phyloP scores from a whole-genome alignment of 345 rosid species.

The Ceriops tagal region DNA sequence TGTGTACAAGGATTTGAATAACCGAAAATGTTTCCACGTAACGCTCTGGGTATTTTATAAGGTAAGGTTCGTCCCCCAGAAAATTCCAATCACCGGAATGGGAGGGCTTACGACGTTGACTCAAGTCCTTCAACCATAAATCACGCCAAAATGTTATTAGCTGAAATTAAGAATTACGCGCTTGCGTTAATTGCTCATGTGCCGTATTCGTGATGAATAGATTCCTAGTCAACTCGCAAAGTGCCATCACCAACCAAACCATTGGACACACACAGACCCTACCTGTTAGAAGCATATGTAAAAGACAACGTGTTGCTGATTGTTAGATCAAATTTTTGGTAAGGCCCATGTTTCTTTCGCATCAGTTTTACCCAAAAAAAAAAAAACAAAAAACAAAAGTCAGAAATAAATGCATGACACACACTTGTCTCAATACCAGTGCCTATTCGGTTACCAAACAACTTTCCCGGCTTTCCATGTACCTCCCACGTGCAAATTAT shows the following conservation, averaged over 20 bases:
- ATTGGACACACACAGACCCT: not conserved
- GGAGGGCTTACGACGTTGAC: constrained; percentile 6
- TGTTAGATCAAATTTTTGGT: not conserved
- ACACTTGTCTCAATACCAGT: too few relatives aligned
- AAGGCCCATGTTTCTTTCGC: not conserved
- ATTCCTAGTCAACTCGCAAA: constrained; percentile 4
- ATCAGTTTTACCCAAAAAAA: not conserved
- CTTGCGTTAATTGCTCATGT: not conserved
- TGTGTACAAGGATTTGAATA: too few relatives aligned
- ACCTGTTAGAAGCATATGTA: not conserved
- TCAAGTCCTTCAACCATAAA: not conserved
- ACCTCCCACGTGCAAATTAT: too few relatives aligned
- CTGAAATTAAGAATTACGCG: not conserved
- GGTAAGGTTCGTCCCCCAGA: not conserved
- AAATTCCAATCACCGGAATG: not conserved
- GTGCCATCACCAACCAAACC: not conserved
- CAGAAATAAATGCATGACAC: too few relatives aligned
- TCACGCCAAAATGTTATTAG: not conserved
- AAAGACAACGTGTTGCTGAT: not conserved
- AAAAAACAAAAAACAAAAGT: too few relatives aligned
- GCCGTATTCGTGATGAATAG: not conserved
- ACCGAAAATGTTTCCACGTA: too few relatives aligned
- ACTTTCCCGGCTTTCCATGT: too few relatives aligned
- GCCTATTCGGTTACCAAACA: too few relatives aligned
- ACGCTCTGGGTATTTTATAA: too few relatives aligned